Evolutionary conservation across 2,329 filamentous ascomycete genomes (phyloP), one percentile per base, ranked within the genome.

Genomic region (Colletotrichum sp.): DNA sequence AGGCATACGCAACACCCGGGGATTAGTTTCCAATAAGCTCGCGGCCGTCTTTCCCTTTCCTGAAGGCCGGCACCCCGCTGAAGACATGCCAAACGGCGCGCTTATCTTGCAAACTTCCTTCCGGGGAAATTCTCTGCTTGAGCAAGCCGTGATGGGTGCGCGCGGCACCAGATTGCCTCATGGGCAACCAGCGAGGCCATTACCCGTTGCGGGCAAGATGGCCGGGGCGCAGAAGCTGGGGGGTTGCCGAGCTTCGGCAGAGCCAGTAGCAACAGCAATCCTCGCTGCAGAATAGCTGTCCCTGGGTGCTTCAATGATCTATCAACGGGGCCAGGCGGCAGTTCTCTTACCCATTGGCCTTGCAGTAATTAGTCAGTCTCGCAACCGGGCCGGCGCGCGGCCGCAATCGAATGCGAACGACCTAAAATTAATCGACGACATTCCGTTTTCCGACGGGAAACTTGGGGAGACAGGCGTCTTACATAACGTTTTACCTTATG

Each of bases 161-260:
- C 60, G 36, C 60, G 32, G 30, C n/a, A 32, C 60, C 9, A 30
- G 55, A 15, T 63, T 36, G 62, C 21, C 28, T 55, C 68, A 49
- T 70, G 68, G 16, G 13, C 55, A 24, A 26, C 15, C 57, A 24
- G 34, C 36, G 32, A 34, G 9, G 21, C 57, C 32, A 59, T 75
- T 67, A 44, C 72, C 72, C 44, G n/a, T 67, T 72, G 55, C 62
- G 39, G 72, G 36, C 63, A 72, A 49, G 24, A 26, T 32, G 52
- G 68, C 69, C 72, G 68, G 55, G 34, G 69, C 62, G 30, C 55
- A 36, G 30, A 36, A 30, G 36, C 49, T 67, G 55, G 68, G 70
- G 65, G 36, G 34, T 36, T 64, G 69, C 72, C 69, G 72, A 75
- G 39, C 15, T 75, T 75, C 72, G 72, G 72, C 57, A 59, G 26